Evolutionary conservation across 1,284 basidiomycete species (phyloP).

Genomic region (Rhodotorula sp.): DNA sequence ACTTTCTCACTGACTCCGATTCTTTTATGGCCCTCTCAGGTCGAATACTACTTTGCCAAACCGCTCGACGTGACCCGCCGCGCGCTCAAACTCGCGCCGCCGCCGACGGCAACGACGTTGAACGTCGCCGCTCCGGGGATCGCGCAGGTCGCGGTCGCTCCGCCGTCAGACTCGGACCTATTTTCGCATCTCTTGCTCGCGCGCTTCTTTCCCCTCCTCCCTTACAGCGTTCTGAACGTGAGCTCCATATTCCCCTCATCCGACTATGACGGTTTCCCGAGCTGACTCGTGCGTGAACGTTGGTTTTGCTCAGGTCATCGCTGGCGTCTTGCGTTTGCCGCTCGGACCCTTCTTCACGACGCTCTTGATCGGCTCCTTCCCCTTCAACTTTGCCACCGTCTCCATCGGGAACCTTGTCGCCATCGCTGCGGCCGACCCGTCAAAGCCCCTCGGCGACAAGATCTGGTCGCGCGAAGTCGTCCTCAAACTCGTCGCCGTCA

Average conservation of each 20-base stretch:
- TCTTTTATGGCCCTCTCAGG: slow-evolving; percentile 1
- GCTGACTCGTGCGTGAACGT: too few relatives aligned
- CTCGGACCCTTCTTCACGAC: slow-evolving; percentile 45
- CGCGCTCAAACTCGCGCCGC: slow-evolving; percentile 32
- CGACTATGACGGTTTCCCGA: too few relatives aligned
- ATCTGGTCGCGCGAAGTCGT: slow-evolving; percentile 44
- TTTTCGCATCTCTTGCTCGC: slow-evolving; percentile 44
- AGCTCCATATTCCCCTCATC: neutral
- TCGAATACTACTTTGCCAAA: slow-evolving; percentile 44
- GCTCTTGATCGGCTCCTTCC: slow-evolving; percentile 45
- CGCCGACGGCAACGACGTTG: neutral
- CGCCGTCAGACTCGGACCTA: slow-evolving; percentile 36
- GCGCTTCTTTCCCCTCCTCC: slow-evolving; percentile 45
- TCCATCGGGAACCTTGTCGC: slow-evolving; percentile 44
- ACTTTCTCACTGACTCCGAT: neutral
- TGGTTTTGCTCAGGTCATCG: slow-evolving; percentile 34
- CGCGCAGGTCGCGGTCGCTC: slow-evolving; percentile 4
- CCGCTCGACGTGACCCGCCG: slow-evolving; percentile 42
- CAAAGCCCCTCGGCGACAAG: slow-evolving; percentile 33
- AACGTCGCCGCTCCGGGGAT: neutral
- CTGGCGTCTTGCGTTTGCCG: slow-evolving; percentile 45
- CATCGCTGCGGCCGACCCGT: slow-evolving; percentile 38
- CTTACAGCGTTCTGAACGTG: slow-evolving; percentile 45
- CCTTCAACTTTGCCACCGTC: slow-evolving; percentile 46
- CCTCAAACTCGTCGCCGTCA: slow-evolving; percentile 42